A percentile compares a stretch with the other conserved stretches of the same genome.
These are phyloP conservation scores for Starmera amethionina DNA, from an alignment of 805 yeast genomes.

Conservation along the genomic window DNA sequence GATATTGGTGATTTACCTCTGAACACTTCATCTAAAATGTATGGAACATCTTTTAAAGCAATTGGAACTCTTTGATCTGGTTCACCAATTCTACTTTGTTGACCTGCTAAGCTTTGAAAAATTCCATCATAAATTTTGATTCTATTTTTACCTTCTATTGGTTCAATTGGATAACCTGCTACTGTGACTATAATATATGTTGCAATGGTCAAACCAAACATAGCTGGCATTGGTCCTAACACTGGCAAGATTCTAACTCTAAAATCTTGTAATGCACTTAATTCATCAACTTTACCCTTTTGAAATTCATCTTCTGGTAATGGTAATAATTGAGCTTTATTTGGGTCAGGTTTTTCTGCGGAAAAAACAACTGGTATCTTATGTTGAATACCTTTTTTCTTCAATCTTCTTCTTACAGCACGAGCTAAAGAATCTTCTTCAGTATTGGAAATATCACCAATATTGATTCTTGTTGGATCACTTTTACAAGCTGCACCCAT, in stretches of 20 bases:
- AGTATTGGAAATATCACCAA: constrained; percentile 81
- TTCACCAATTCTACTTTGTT: constrained; percentile 69
- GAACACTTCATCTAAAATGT: constrained; percentile 83
- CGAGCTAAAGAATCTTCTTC: constrained; percentile 93
- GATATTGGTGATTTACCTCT: constrained; percentile 88
- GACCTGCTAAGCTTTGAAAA: constrained; percentile 77
- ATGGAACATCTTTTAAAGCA: constrained; percentile 63
- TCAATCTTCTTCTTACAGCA: constrained; percentile 74
- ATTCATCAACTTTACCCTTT: constrained; percentile 77
- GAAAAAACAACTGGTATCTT: constrained; percentile 86
- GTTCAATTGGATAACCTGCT: constrained; percentile 86
- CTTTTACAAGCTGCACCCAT: constrained; percentile 98
- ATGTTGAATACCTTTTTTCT: constrained; percentile 62
- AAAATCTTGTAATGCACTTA: constrained; percentile 81
- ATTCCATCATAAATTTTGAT: constrained; percentile 78
- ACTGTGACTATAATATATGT: constrained; percentile 70
- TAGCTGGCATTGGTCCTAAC: constrained; percentile 93
- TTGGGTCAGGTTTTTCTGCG: constrained; percentile 94
- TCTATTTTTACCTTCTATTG: constrained; percentile 84
- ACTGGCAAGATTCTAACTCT: constrained; percentile 94
- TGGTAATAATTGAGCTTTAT: constrained; percentile 82
- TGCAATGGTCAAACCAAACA: constrained; percentile 87
- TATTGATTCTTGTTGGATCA: constrained; percentile 85
- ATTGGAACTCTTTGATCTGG: constrained; percentile 70
- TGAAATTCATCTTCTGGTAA: constrained; percentile 72